Evolutionary conservation across 192 early-diverging fungal species (phyloP).

Genomic region (Coemansia sp.): DNA sequence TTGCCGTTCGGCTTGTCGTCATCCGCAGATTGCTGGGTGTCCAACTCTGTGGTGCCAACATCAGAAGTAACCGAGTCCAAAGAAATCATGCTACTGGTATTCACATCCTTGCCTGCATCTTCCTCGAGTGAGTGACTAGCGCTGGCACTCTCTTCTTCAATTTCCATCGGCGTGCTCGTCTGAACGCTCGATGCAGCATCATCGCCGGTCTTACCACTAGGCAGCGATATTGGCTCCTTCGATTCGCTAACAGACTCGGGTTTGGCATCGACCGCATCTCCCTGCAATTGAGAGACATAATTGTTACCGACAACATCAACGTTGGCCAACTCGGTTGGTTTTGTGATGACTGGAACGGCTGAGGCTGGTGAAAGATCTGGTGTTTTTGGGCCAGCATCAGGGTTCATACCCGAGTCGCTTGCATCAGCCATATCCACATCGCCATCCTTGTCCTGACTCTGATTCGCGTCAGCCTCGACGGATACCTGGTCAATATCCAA

Average conservation of each 20-base stretch:
- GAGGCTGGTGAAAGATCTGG: background rate
- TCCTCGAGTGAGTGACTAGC: constrained; percentile 2
- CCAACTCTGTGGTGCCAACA: background rate
- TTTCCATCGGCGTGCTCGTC: constrained; percentile 2
- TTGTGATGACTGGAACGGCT: background rate
- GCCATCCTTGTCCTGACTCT: constrained; percentile 10
- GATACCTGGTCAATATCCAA: constrained; percentile 15
- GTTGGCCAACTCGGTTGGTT: background rate
- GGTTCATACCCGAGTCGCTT: background rate
- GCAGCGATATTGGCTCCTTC: background rate
- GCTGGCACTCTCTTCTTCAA: background rate
- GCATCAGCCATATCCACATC: constrained; percentile 5
- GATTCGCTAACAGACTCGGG: background rate
- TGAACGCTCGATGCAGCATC: background rate
- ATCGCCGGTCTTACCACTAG: background rate
- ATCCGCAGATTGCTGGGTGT: background rate
- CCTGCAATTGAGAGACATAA: background rate
- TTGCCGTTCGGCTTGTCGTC: background rate
- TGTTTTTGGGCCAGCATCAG: background rate
- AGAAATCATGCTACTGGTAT: constrained; percentile 3
- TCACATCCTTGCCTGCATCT: background rate
- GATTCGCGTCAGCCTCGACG: background rate
- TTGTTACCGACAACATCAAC: background rate
- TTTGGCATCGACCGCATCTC: background rate
- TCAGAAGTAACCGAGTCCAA: background rate